A percentile compares a stretch with the other conserved stretches of the same genome.
Conservation (phyloP, 768 basidiomycete genomes). For the Leucogyrophana mollusca region DNA sequence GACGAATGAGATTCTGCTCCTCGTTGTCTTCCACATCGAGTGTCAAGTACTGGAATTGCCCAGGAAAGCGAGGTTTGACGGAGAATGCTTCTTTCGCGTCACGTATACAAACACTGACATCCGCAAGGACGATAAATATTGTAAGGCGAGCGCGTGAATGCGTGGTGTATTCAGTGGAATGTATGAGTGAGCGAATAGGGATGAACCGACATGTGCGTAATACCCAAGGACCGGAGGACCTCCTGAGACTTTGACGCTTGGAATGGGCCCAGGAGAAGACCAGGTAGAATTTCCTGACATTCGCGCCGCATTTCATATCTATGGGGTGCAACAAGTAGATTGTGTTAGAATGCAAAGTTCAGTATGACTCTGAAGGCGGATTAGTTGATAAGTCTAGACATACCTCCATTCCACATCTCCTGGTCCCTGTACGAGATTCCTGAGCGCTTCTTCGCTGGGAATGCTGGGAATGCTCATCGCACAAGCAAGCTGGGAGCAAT, state of each 20-base stretch:
- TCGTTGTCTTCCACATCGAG: conserved; percentile 90
- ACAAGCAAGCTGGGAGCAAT: no score
- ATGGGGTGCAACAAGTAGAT: conserved; percentile 1
- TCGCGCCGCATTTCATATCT: conserved; percentile 97
- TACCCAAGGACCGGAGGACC: conserved; percentile 56
- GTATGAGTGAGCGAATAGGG: background rate
- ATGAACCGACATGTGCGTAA: conserved; percentile 81
- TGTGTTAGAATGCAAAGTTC: background rate
- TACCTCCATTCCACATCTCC: conserved; percentile 85
- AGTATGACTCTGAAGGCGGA: background rate
- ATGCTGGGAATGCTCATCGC: conserved; percentile 1
- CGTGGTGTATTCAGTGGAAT: background rate
- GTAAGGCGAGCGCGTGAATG: background rate
- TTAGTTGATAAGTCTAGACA: conserved; percentile 19
- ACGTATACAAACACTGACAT: conserved; percentile 76
- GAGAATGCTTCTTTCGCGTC: conserved; percentile 90
- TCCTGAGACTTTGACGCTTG: conserved; percentile 83
- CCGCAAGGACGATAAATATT: conserved; percentile 1
- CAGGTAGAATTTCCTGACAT: conserved; percentile 87
- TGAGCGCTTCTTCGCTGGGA: conserved; percentile 40
- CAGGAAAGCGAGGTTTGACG: conserved; percentile 81
- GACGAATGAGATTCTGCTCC: conserved; percentile 89
- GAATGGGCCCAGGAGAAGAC: conserved; percentile 82
- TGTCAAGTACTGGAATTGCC: conserved; percentile 72
- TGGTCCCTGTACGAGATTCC: conserved; percentile 72